Conservation (phyloP, 2,329 filamentous ascomycete species). For the Aspergillus floridensis region DNA sequence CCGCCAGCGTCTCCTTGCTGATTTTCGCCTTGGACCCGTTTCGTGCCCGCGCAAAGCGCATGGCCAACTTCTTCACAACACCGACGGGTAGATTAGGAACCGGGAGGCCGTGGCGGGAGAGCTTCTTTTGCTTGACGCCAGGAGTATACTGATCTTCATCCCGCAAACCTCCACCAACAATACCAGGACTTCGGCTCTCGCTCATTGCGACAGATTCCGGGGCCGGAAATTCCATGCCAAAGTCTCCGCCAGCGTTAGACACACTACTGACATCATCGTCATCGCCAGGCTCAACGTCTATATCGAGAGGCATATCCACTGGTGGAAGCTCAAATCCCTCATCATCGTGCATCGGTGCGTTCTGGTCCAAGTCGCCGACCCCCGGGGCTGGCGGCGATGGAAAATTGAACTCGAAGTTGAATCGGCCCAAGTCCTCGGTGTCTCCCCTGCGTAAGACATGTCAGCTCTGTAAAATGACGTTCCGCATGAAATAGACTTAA, state of each 20-base stretch:
- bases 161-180: constrained; percentile 37
- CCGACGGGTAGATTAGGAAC: constrained; percentile 71
- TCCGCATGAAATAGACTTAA: neutral
- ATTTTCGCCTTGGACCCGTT: constrained; percentile 67
- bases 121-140: constrained; percentile 50
- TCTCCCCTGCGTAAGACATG: constrained; percentile 37
- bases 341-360: constrained; percentile 32
- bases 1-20: constrained; percentile 68
- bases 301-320: constrained; percentile 26
- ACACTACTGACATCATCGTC: constrained; percentile 20
- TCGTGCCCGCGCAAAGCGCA: constrained; percentile 66
- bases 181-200: constrained; percentile 32
- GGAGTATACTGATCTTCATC: constrained; percentile 29
- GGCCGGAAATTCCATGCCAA: constrained; percentile 33
- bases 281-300: constrained; percentile 26
- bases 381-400: constrained; percentile 35
- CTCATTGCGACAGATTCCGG: constrained; percentile 29
- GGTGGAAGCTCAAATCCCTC: constrained; percentile 35
- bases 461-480: neutral
- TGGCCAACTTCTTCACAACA: constrained; percentile 66
- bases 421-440: constrained; percentile 43
- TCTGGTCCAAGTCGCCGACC: constrained; percentile 30
- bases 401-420: constrained; percentile 43
- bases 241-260: constrained; percentile 24
- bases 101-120: constrained; percentile 69